Evolutionary conservation across 495 filamentous ascomycete genomes (phyloP), one percentile per base, ranked within the genome.

Genomic region (Aspergillus bertholletiae): DNA sequence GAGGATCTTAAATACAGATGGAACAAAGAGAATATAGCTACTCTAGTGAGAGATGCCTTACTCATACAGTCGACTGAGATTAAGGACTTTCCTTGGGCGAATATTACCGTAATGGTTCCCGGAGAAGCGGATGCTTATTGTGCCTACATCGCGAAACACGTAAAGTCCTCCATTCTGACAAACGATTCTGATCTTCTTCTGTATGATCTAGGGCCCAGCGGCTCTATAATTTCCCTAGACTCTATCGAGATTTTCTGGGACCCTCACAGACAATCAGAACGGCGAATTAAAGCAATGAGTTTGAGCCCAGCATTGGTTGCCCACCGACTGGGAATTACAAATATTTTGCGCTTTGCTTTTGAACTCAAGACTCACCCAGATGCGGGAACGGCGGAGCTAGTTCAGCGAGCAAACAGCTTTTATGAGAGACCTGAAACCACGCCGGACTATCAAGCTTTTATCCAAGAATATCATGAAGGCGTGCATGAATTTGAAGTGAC

Each of bases 161-260:
- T 75, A 44, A 81, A 78, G 3, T 77, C 78, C 0, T 69, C 73
- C 3, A 64, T 89, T 23, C 60, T 92, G 11, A 89, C 88, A 7
- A 80, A 76, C 22, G 88, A 92, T 60, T 91, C 88, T 0, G 88
- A 92, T 59, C 73, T 91, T n/a, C 71, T 90, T 20, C 74, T 89
- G 0, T 77, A 89, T 60, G 77, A 88, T 45, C 72, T 89, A 5
- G 87, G 86, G 2, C 23, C 58, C 0, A 37, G 74, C 18, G 83
- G 86, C 2, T 68, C 72, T 5, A 82, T 90, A 1, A 63, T 82
- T 5, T 83, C 88, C 58, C 70, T 90, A 21, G 67, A 75, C 46
- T 82, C 84, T 6, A 53, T 73, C 53, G 68, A 63, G 57, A 62
- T 69, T 11, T 41, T 55, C 39, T 56, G 39, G 21, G 48, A 55